Conservation (phyloP, 2,329 filamentous ascomycete genomes). For the Tolypocladium inflatum region DNA sequence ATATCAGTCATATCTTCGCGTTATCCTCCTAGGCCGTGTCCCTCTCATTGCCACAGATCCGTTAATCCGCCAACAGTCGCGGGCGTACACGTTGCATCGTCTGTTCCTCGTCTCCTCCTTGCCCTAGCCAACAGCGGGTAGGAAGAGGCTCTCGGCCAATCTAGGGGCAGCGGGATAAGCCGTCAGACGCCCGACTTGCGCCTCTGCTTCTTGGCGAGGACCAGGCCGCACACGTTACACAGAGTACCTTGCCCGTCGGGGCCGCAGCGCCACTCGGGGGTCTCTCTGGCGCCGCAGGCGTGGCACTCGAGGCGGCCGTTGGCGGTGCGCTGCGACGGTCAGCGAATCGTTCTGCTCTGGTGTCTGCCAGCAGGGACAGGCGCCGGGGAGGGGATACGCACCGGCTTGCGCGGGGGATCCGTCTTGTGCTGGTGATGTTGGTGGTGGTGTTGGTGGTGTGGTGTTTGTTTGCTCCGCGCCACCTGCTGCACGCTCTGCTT, state of each 20-base stretch:
- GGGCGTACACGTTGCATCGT: not conserved
- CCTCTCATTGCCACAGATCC: not conserved
- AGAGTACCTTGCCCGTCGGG: slow-evolving; percentile 65
- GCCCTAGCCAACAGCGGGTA: not conserved
- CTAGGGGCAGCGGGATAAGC: not conserved
- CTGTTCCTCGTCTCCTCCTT: not conserved
- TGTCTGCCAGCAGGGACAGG: not conserved
- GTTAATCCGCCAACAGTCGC: not conserved
- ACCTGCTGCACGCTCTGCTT: not conserved
- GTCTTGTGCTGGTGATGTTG: not conserved
- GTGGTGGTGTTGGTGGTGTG: not conserved
- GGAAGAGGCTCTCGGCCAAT: not conserved
- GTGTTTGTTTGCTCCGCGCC: not conserved
- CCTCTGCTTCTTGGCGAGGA: slow-evolving; percentile 14
- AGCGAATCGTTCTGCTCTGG: not conserved
- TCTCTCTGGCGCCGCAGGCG: slow-evolving; percentile 59
- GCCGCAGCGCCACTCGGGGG: slow-evolving; percentile 66
- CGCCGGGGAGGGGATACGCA: not conserved
- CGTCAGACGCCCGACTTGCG: not conserved
- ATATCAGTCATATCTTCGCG: not conserved
- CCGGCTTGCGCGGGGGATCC: not conserved
- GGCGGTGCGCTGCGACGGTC: not conserved
- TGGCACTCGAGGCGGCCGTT: slow-evolving; percentile 16
- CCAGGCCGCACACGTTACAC: slow-evolving; percentile 65
- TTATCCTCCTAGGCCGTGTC: not conserved